These are phyloP conservation scores for Ceratobasidium sp. DNA, from an alignment of 1,284 basidiomycete species.

Conservation along the genomic window DNA sequence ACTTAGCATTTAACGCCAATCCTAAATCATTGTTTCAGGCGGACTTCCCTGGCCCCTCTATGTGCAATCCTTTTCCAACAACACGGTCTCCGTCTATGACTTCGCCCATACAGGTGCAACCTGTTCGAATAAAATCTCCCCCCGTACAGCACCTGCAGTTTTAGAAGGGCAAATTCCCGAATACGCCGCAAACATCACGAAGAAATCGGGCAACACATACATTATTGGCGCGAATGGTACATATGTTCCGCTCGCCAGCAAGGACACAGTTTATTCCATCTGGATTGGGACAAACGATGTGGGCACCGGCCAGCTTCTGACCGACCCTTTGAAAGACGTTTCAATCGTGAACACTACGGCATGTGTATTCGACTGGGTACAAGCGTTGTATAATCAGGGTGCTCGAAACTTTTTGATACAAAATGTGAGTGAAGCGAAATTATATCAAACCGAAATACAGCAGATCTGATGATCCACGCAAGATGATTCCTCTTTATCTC, in stretches of 20 bases:
- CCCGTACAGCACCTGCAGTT: conserved; percentile 43
- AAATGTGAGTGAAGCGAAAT: conserved; percentile 51
- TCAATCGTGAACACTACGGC: conserved; percentile 54
- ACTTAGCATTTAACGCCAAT: neutral
- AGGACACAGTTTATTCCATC: conserved; percentile 13
- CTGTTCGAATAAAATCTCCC: conserved; percentile 57
- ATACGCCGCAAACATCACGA: conserved; percentile 19
- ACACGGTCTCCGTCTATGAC: conserved; percentile 51
- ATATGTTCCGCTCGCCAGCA: conserved; percentile 12
- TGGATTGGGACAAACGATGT: conserved; percentile 34
- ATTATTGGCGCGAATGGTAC: conserved; percentile 57
- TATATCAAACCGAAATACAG: neutral
- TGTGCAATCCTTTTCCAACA: conserved; percentile 47
- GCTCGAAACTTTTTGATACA: conserved; percentile 58
- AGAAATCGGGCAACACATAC: conserved; percentile 45
- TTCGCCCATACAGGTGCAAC: conserved; percentile 56
- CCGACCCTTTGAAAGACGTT: conserved; percentile 51
- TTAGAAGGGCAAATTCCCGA: conserved; percentile 29
- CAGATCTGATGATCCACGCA: neutral
- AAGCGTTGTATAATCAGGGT: conserved; percentile 52
- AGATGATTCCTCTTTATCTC: conserved; percentile 51
- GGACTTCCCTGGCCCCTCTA: conserved; percentile 33
- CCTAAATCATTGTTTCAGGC: neutral
- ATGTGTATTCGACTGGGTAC: conserved; percentile 57
- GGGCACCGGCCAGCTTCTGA: conserved; percentile 53